Conservation (phyloP, 257 asterid species). For the Perilla frutescens region DNA sequence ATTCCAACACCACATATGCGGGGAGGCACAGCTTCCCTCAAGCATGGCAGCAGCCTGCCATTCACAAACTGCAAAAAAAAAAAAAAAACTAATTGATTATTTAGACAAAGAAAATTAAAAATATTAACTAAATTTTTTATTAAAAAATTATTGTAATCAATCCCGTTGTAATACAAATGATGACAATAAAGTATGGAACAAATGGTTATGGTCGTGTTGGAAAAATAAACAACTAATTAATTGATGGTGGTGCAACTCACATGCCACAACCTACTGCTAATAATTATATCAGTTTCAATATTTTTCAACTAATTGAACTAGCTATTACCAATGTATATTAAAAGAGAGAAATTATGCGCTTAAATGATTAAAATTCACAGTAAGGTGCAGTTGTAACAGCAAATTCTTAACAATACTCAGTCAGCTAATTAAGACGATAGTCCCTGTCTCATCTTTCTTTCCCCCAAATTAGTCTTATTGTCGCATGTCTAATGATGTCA, state of each 20-base stretch:
- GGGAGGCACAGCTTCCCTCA: slow-evolving; percentile 6
- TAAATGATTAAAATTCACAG: no score
- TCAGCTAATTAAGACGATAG: no score
- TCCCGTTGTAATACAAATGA: not conserved
- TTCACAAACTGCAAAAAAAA: not conserved
- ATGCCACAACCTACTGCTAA: no score
- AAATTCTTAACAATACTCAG: no score
- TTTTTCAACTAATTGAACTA: no score
- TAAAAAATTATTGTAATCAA: not conserved
- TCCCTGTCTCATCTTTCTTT: no score
- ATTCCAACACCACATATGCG: not conserved
- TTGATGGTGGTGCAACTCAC: not conserved
- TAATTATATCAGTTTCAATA: no score
- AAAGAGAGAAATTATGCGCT: no score
- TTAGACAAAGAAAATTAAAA: not conserved
- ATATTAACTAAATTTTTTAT: not conserved
- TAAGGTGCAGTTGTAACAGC: no score
- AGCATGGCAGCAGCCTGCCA: slow-evolving; percentile 29
- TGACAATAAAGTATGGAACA: slow-evolving; percentile 11
- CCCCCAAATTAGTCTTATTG: no score
- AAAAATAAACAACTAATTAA: not conserved
- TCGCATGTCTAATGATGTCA: no score
- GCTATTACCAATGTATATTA: no score
- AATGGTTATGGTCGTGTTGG: slow-evolving; percentile 16
- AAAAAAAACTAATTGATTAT: not conserved